Percentiles rank a stretch among this genome's conserved stretches.
Conservation (phyloP, 495 filamentous ascomycete species). For the Neurospora tetraspora region DNA sequence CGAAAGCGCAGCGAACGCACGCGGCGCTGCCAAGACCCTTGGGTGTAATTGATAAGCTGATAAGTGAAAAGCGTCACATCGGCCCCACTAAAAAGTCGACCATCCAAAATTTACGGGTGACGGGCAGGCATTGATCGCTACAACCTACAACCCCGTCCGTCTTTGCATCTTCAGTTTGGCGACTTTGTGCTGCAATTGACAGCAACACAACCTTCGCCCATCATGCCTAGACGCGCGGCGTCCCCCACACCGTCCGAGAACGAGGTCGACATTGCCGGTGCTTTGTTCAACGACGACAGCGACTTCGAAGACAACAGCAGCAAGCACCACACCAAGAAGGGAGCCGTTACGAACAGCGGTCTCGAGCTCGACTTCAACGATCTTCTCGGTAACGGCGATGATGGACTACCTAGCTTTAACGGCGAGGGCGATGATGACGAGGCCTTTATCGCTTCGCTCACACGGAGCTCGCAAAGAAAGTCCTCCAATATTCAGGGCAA, state of each 20-base stretch:
- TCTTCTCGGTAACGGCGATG: slow-evolving; percentile 27
- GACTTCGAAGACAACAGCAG: slow-evolving; percentile 19
- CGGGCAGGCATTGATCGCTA: neutral
- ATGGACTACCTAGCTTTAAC: neutral
- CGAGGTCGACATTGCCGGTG: slow-evolving; percentile 79
- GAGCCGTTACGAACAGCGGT: slow-evolving; percentile 17
- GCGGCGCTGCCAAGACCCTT: neutral
- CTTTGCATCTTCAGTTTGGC: neutral
- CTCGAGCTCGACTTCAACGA: slow-evolving; percentile 31
- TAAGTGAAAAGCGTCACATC: slow-evolving; percentile 13
- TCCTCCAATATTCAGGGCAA: slow-evolving; percentile 69
- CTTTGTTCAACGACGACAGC: slow-evolving; percentile 54
- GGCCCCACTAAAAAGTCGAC: slow-evolving; percentile 16
- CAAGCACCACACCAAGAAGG: neutral
- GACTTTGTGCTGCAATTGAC: neutral
- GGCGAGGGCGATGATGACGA: slow-evolving; percentile 50
- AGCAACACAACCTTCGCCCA: slow-evolving; percentile 1
- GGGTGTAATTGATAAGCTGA: slow-evolving; percentile 1
- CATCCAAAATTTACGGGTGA: neutral
- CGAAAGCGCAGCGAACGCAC: neutral
- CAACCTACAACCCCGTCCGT: neutral
- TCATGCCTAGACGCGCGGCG: slow-evolving; percentile 42
- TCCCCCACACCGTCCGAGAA: slow-evolving; percentile 83
- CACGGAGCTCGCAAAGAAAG: slow-evolving; percentile 81
- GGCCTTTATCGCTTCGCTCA: slow-evolving; percentile 77